These are phyloP conservation scores for Calvatia gigantea DNA, from an alignment of 768 basidiomycete genomes.

Conservation along the genomic window DNA sequence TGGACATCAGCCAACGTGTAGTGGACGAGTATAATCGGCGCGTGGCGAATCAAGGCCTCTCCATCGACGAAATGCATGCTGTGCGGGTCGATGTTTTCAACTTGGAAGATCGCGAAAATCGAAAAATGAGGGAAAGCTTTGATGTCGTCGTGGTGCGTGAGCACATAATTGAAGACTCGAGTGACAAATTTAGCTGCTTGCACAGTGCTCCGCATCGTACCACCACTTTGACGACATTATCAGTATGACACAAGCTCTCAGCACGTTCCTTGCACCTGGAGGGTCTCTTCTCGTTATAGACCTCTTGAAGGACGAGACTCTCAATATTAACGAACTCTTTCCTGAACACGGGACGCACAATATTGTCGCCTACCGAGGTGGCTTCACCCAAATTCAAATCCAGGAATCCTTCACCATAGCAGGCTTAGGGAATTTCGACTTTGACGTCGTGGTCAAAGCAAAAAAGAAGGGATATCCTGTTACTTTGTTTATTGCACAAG, in stretches of 20 bases:
- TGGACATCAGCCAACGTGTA: constrained; percentile 72
- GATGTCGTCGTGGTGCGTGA: constrained; percentile 65
- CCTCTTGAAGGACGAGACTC: constrained; percentile 29
- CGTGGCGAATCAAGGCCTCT: constrained; percentile 58
- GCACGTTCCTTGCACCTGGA: constrained; percentile 48
- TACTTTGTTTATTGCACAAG: constrained; percentile 23
- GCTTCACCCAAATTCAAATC: constrained; percentile 23
- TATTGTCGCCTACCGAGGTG: constrained; percentile 28
- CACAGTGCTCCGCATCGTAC: constrained; percentile 60
- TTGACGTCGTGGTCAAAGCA: constrained; percentile 16
- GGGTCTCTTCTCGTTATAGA: constrained; percentile 57
- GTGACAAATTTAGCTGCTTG: too few species aligned
- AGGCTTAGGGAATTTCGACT: constrained; percentile 19
- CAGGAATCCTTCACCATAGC: constrained; percentile 22
- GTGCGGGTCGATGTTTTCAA: constrained; percentile 37
- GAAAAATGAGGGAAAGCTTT: constrained; percentile 53
- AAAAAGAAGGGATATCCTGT: constrained; percentile 18
- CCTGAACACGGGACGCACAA: constrained; percentile 19
- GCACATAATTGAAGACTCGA: too few species aligned
- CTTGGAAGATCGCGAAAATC: constrained; percentile 37
- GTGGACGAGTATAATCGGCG: constrained; percentile 64
- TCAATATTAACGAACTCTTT: constrained; percentile 16
- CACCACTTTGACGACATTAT: constrained; percentile 57
- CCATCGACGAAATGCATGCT: constrained; percentile 64
- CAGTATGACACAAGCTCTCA: constrained; percentile 43